phyloP scores from a whole-genome alignment of 257 asterid genomes.

The Solanum peruvianum region DNA sequence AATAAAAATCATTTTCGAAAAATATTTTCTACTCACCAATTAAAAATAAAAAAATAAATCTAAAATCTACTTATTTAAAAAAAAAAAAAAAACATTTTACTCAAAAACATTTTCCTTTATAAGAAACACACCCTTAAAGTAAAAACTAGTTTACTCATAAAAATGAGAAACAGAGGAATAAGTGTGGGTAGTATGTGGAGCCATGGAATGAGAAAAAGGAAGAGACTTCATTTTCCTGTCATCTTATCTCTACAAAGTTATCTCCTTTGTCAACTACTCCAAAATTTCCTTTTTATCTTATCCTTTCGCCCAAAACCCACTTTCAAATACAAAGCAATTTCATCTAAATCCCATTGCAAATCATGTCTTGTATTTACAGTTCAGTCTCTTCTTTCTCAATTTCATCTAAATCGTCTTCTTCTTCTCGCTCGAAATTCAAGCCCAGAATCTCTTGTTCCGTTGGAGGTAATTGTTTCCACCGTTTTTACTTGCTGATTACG shows the following conservation, averaged over 20 bases:
- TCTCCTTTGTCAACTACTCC: background rate
- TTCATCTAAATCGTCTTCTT: background rate
- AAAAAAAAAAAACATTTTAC: too few species aligned
- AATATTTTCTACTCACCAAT: too few species aligned
- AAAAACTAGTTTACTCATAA: too few species aligned
- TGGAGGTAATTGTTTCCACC: background rate
- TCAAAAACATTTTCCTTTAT: too few species aligned
- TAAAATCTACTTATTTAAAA: too few species aligned
- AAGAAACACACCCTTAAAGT: too few species aligned
- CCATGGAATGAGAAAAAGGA: too few species aligned
- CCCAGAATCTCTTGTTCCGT: background rate
- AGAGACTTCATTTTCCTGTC: background rate
- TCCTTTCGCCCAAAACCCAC: background rate
- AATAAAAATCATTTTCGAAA: too few species aligned
- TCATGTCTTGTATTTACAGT: background rate
- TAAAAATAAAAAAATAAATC: too few species aligned
- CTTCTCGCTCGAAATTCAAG: background rate
- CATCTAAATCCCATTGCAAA: background rate
- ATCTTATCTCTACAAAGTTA: background rate
- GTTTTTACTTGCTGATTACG: background rate
- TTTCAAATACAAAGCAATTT: background rate
- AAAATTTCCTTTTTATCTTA: background rate
- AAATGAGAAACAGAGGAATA: too few species aligned
- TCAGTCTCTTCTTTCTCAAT: background rate
- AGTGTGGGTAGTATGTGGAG: too few species aligned